Evolutionary conservation across 768 basidiomycete genomes (phyloP), one percentile per base, ranked within the genome.

Genomic region (Boletus coccyginus): DNA sequence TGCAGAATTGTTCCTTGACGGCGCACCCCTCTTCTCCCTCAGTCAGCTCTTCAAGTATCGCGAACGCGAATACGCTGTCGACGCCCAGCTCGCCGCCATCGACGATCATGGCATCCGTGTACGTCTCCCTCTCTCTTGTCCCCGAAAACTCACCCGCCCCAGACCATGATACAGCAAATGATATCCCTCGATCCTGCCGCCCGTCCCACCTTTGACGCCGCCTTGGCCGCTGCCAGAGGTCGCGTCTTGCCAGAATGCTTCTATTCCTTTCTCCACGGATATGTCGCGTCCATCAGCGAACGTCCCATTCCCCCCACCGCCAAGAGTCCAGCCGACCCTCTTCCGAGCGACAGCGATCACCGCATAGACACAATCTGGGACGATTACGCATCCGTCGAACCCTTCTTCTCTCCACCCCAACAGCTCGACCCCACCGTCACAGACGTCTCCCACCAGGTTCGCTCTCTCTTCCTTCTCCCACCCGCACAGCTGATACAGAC

Each of bases 21-120:
- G 97, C 3, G 87, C 91, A 0, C 90, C 90, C 3, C 78, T 97
- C 50, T 98, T 98, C 75, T 93, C 90, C 1, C 79, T 99, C 47
- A 94, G 92, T 69, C 95, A 98, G 67, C 75, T 99, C 53, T 98
- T 92, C 81, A 94, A 94, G 70, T 99, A 95, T 66, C 76, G 94
- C 38, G 87, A 91, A 60, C 92, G 93, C 8, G 90, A 94, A 64
- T 81, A 88, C 55, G 86, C 78, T 51, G 81, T 95, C 17, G 90
- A 94, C 43, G 70, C 76, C 0, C 83, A 89, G 44, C 73, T 99
- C 12, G 76, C 80, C 27, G 75, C 80, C 39, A 88, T 98, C 47
- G 91, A 90, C 27, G 94, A 98, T 62, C 80, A 80, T 27, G 85
- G 85, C 47, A 86, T 98, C 51, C 80, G 86, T 68, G 96, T 95